phyloP scores from a whole-genome alignment of 805 yeast species.

The Yamadazyma takamatsuzukensis region DNA sequence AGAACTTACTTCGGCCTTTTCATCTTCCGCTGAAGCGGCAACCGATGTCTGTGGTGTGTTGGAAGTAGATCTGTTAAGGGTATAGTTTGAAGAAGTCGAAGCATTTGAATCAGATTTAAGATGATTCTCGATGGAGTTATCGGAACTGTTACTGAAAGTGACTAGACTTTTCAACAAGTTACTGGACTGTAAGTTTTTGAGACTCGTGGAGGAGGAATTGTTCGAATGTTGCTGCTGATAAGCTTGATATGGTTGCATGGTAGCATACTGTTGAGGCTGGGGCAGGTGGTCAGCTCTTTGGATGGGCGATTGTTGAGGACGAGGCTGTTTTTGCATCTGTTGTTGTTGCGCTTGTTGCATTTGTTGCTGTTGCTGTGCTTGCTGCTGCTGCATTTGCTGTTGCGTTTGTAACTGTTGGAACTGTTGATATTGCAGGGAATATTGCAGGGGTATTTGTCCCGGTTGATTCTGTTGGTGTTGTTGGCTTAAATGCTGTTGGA shows the following conservation, averaged over 20 bases:
- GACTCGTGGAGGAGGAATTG: constrained; percentile 13
- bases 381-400: neutral
- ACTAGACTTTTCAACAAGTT: constrained; percentile 9
- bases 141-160: constrained; percentile 6
- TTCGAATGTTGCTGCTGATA: constrained; percentile 10
- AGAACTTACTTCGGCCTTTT: constrained; percentile 1
- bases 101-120: constrained; percentile 10
- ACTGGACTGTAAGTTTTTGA: constrained; percentile 12
- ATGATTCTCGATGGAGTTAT: constrained; percentile 5
- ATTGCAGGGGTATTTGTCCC: constrained; percentile 11
- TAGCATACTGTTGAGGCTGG: neutral
- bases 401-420: constrained; percentile 11
- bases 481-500: constrained; percentile 13
- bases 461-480: constrained; percentile 14
- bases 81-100: constrained; percentile 5
- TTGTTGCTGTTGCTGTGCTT: neutral
- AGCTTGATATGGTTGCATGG: constrained; percentile 6
- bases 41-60: constrained; percentile 14
- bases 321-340: constrained; percentile 1
- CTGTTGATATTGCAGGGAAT: constrained; percentile 12
- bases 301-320: neutral
- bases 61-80: constrained; percentile 11
- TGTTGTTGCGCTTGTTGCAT: constrained; percentile 1
- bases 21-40: constrained; percentile 6
- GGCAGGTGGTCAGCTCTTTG: too few species aligned